Base-by-base conservation (phyloP, 345 rosid species). In the Hevea brasiliensis region DNA sequence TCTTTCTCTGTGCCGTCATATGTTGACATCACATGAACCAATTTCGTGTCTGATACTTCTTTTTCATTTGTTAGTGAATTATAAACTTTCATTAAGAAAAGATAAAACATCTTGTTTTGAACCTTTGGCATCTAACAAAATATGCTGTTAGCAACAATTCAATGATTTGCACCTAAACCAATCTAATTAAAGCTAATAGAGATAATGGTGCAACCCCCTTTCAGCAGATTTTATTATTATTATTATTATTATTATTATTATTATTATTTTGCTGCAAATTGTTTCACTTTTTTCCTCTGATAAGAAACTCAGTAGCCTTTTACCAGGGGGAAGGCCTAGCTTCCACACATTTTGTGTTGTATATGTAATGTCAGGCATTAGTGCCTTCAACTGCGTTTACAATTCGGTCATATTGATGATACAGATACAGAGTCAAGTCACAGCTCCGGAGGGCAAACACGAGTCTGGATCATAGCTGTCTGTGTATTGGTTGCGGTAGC, bases 401-500 rank as follows among this genome's bases (percentile, higher is more conserved):
- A 70, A 58, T 55, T 51, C 24, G 67, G 12, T 3, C 44, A 53
- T 32, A 12, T 24, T 41, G 42, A 40, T 23, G n/a, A 54, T 57
- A 32, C 37, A 32, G 37, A 32, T 2, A 50, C 66, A 56, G 75
- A 21, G 5, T 51, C 59, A 35, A 58, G 41, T 63, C 6, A 27
- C 7, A 58, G 60, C 18, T 11, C 40, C 21, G 56, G 56, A 59
- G 70, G 27, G 74, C 32, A 48, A 63, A 63, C 74, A 4, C 64
- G 74, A 70, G 58, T 42, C 13, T 76, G 79, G 79, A 13, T 76
- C 27, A 14, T 76, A 60, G 32, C 42, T 21, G 12, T 64, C 21
- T 70, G 74, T 23, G 20, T 55, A 35, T 37, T 70, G 47, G 68
- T 47, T 27, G 23, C 3, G 32, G 70, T 42, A 20, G 56, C 67